phyloP scores from a whole-genome alignment of 108 stramenopile species.

The Cylindrotheca fusiformis region DNA sequence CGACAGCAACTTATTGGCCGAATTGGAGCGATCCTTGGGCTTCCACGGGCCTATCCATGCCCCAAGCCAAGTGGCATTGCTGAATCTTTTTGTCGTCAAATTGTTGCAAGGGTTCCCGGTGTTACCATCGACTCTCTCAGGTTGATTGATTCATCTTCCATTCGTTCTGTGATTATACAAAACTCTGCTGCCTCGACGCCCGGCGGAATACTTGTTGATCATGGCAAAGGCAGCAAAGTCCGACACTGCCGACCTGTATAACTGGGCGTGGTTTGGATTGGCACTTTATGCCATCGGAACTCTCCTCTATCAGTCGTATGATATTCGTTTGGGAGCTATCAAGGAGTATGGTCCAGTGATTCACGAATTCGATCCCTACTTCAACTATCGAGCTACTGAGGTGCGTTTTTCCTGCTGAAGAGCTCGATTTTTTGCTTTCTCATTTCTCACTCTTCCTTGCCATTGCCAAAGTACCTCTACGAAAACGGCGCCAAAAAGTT shows the following conservation, averaged over 20 bases:
- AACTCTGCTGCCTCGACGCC: too few relatives aligned
- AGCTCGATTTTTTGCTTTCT: constrained; percentile 85
- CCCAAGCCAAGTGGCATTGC: too few relatives aligned
- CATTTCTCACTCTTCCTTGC: neutral
- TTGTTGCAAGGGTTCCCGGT: too few relatives aligned
- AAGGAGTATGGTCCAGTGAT: constrained; percentile 94
- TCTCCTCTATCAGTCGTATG: constrained; percentile 66
- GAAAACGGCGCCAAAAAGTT: constrained; percentile 71
- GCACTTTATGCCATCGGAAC: constrained; percentile 38
- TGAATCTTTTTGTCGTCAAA: too few relatives aligned
- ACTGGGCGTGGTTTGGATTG: constrained; percentile 60
- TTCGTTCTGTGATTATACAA: too few relatives aligned
- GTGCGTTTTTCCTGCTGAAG: constrained; percentile 86
- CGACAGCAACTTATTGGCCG: too few relatives aligned
- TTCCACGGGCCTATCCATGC: too few relatives aligned
- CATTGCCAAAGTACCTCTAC: constrained; percentile 60
- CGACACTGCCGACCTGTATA: constrained; percentile 17
- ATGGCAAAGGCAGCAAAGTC: constrained; percentile 1
- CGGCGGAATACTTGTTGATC: neutral
- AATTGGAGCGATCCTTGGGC: too few relatives aligned
- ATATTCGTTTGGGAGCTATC: constrained; percentile 88
- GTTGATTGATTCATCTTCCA: too few relatives aligned
- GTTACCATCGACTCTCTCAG: too few relatives aligned
- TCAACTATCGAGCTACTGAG: constrained; percentile 94
- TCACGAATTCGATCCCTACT: constrained; percentile 97